Percentiles rank a stretch among this genome's conserved stretches.
These are phyloP conservation scores for Boletus edulis DNA, from an alignment of 768 basidiomycete genomes.

Conservation along the genomic window DNA sequence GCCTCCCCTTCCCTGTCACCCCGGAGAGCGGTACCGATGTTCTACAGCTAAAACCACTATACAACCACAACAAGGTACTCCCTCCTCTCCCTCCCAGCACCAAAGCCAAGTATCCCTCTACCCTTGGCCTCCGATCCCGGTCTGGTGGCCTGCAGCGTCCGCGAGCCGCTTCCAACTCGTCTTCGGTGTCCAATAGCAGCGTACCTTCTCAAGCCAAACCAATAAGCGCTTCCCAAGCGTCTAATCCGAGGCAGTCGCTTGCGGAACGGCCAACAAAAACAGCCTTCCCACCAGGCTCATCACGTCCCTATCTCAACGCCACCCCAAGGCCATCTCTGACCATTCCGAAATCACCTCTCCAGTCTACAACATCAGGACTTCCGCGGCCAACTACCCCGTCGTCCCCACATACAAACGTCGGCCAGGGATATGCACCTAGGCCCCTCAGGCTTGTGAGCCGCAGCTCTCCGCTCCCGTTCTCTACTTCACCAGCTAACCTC, in stretches of 20 bases:
- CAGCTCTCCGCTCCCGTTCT: conserved; percentile 10
- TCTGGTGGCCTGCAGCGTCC: conserved; percentile 19
- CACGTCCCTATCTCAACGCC: conserved; percentile 19
- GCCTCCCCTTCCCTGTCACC: conserved; percentile 30
- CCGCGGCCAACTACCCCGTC: conserved; percentile 22
- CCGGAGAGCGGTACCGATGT: conserved; percentile 24
- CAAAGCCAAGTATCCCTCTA: conserved; percentile 22
- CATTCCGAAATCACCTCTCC: conserved; percentile 26
- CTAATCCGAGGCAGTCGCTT: conserved; percentile 13
- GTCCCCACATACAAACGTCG: background rate
- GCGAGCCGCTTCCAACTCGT: conserved; percentile 36
- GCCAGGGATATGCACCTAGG: conserved; percentile 22
- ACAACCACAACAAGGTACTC: conserved; percentile 30
- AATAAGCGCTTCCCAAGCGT: conserved; percentile 8
- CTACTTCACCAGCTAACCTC: background rate
- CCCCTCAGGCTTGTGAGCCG: conserved; percentile 26
- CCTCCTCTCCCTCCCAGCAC: conserved; percentile 27
- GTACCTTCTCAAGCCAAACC: conserved; percentile 8
- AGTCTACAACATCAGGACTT: conserved; percentile 14
- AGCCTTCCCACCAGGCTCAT: conserved; percentile 4
- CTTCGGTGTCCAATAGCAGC: conserved; percentile 17
- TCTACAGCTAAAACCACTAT: background rate
- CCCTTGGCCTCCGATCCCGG: conserved; percentile 13
- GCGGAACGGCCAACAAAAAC: conserved; percentile 6
- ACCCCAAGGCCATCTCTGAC: conserved; percentile 25